Evolutionary conservation across 805 yeast genomes (phyloP), one percentile per base, ranked within the genome.

Genomic region (Metschnikowia matae): DNA sequence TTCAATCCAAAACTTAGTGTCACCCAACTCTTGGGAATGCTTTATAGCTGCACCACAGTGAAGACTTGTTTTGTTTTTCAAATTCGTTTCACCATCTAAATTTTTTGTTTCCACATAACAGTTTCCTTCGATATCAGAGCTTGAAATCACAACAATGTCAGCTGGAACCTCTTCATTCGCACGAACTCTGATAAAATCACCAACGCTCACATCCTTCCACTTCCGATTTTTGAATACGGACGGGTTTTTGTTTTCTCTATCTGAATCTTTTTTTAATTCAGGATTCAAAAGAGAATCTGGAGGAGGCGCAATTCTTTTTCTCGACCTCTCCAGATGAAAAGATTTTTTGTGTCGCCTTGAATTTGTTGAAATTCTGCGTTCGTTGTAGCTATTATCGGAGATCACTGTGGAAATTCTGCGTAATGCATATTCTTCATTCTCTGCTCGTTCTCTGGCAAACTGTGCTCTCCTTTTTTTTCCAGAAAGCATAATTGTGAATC

Each of bases 91-190:
- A 26, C 63, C 62, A 29, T 61, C 61, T 50, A 62, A 49, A 58
- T 65, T 56, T 50, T 66, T 66, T 35, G 68, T 64, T 43, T 71
- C 82, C 38, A 77, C 82, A 63, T 85, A 83, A 48, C 83, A 82
- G 50, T 82, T 83, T 55, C 87, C 94, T 5, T 77, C 75, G 59
- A 83, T 89, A 35, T 88, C 82, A 0, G 91, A 81, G 10, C 89
- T 76, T 21, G 87, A 66, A 18, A 87, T 75, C 17, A 84, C 70
- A 42, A 87, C 55, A 7, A 58, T 68, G 66, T 87, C 95, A 34
- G 90, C 92, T 1, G 95, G 95, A 15, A 87, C 77, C 61, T 84
- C 87, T 54, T 85, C 89, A 64, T 87, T 84, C 55, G 82, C 82
- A 53, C 81, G 75, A 18, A 87, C 75, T 54, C 88, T 74, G 36